phyloP scores from a whole-genome alignment of 495 filamentous ascomycete species.

The Xylaria sp. region DNA sequence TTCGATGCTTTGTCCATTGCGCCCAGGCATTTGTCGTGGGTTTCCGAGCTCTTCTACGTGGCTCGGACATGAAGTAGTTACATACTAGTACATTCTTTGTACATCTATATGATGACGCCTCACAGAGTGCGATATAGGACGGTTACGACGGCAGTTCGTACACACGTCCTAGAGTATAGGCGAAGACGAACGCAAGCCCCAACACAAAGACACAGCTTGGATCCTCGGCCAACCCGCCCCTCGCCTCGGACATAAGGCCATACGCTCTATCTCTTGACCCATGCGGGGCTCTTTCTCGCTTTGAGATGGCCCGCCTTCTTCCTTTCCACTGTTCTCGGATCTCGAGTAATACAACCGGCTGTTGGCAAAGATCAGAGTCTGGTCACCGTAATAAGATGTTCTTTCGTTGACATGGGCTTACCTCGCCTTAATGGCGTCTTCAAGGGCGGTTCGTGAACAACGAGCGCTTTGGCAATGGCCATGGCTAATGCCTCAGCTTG shows the following conservation, averaged over 20 bases:
- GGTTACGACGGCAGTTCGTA: constrained; percentile 21
- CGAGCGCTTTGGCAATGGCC: constrained; percentile 85
- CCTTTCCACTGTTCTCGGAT: constrained; percentile 90
- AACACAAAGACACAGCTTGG: constrained; percentile 1
- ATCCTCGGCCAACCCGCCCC: not conserved
- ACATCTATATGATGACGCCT: constrained; percentile 29
- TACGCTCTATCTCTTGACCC: constrained; percentile 81
- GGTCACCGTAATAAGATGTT: not conserved
- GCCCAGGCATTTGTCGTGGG: not conserved
- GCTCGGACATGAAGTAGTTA: constrained; percentile 32
- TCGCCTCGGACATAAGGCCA: not conserved
- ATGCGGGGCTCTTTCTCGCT: constrained; percentile 96
- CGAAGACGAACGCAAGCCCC: constrained; percentile 9
- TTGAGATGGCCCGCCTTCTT: constrained; percentile 98
- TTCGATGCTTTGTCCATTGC: not conserved
- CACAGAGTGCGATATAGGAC: constrained; percentile 26
- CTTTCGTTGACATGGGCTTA: constrained; percentile 55
- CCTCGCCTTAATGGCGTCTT: constrained; percentile 88
- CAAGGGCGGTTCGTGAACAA: constrained; percentile 88
- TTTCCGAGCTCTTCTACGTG: constrained; percentile 1
- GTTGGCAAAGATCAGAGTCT: constrained; percentile 14
- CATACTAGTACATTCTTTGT: constrained; percentile 41
- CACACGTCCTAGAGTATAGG: constrained; percentile 15
- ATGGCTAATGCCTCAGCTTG: constrained; percentile 95
- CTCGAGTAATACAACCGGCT: constrained; percentile 93